Evolutionary conservation across 768 basidiomycete genomes (phyloP).

Genomic region (Rhodocollybia butyracea): DNA sequence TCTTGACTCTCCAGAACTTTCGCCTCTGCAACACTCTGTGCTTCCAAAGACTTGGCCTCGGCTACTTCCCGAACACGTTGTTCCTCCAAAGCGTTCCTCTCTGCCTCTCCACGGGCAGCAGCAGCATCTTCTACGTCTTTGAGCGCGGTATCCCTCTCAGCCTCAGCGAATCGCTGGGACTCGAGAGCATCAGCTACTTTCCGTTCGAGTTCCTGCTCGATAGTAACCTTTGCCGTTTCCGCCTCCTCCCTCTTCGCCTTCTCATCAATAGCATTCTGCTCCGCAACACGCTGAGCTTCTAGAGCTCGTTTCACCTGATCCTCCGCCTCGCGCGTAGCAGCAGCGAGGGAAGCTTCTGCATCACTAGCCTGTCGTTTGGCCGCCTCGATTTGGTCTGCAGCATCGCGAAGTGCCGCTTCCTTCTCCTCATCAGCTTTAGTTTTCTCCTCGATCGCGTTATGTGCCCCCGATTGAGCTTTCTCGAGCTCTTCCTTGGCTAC

Average conservation of each 20-base stretch:
- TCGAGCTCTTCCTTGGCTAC: background rate
- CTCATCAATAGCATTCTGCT: background rate
- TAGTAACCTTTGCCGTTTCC: background rate
- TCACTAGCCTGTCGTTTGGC: background rate
- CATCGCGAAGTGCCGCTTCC: background rate
- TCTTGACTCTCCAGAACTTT: background rate
- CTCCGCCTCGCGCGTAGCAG: background rate
- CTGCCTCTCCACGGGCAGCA: slow-evolving; percentile 4
- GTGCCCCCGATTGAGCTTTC: background rate
- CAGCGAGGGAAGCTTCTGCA: background rate
- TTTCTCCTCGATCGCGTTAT: background rate
- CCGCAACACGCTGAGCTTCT: background rate
- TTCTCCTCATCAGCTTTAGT: background rate
- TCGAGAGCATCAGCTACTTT: background rate
- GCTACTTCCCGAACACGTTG: background rate
- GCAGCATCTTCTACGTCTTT: slow-evolving; percentile 10
- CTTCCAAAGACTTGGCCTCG: background rate
- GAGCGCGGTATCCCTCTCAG: background rate
- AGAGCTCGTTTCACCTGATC: background rate
- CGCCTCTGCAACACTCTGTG: background rate
- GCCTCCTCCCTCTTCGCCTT: background rate
- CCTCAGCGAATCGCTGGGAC: background rate
- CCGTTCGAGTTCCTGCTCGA: background rate
- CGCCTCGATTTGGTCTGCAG: background rate
- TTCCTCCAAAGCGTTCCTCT: background rate